Conservation (phyloP, 1,139 yeast genomes). For the Pichia sp. region DNA sequence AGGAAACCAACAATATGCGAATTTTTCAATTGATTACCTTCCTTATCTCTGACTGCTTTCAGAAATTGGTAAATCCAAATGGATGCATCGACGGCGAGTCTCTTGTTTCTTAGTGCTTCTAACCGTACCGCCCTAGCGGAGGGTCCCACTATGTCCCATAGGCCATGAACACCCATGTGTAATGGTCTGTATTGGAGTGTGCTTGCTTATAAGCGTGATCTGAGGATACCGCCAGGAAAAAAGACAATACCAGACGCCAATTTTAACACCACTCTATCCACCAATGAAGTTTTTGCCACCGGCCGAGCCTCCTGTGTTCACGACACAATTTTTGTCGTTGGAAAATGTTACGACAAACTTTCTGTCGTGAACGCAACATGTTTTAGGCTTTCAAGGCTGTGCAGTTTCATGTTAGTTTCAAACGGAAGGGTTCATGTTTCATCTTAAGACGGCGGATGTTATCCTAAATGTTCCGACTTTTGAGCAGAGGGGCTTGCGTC, state of each 20-base stretch:
- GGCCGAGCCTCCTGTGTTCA: no score
- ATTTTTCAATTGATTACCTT: conserved; percentile 74
- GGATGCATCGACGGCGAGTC: conserved; percentile 95
- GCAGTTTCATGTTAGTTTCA: conserved; percentile 3
- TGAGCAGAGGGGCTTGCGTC: no score
- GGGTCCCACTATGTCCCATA: conserved; percentile 93
- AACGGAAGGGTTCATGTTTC: conserved; percentile 1
- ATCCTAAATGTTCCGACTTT: no score
- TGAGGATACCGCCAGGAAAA: no score
- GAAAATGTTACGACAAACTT: not conserved
- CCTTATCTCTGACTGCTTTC: conserved; percentile 87
- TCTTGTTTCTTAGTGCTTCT: conserved; percentile 74
- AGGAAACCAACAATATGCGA: conserved; percentile 95
- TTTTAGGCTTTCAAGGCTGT: not conserved
- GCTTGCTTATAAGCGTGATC: no score
- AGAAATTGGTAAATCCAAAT: conserved; percentile 98
- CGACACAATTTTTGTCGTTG: not conserved
- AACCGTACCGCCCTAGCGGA: conserved; percentile 87
- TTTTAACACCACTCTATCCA: no score
- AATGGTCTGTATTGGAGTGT: no score
- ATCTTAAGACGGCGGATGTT: no score
- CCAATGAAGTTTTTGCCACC: no score
- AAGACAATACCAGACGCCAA: no score
- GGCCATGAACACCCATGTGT: conserved; percentile 90
- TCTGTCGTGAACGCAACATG: conserved; percentile 3